Percentiles rank a stretch among this genome's conserved stretches.
Evolutionary conservation across 306 rosid genomes (phyloP).

Genomic region (Malus sylvestris): DNA sequence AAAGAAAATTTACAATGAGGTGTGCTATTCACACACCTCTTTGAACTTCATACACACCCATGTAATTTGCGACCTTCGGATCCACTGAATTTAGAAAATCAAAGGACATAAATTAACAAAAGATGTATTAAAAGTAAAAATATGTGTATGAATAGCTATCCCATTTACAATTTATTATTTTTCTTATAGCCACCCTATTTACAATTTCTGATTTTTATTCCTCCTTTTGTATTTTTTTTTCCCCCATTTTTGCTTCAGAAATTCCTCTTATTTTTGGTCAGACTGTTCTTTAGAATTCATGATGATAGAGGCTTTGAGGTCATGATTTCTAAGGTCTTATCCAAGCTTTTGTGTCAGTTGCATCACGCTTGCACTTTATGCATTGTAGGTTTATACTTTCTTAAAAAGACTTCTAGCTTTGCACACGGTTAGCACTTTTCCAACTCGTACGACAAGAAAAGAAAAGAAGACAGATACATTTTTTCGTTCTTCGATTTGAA

Average conservation of each 20-base stretch:
- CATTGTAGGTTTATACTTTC: neutral
- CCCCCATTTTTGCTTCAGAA: neutral
- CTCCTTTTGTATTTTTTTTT: neutral
- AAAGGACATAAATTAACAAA: no score
- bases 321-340: neutral
- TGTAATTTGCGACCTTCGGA: no score
- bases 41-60: no score
- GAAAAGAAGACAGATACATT: neutral
- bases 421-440: neutral
- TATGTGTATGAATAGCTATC: no score
- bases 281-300: neutral
- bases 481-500: no score
- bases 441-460: neutral
- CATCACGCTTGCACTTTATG: conserved; percentile 6
- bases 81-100: no score
- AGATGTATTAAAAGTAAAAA: no score
- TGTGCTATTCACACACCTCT: no score
- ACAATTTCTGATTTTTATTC: no score
- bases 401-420: neutral
- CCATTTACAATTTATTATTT: no score
- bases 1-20: no score
- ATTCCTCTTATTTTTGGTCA: neutral
- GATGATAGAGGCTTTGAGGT: neutral
- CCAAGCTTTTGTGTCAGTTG: conserved; percentile 3
- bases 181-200: no score